A percentile compares a stretch with the other conserved stretches of the same genome.
These are phyloP conservation scores for Diaporthe sp. DNA, from an alignment of 2,329 filamentous ascomycete genomes.

Conservation along the genomic window DNA sequence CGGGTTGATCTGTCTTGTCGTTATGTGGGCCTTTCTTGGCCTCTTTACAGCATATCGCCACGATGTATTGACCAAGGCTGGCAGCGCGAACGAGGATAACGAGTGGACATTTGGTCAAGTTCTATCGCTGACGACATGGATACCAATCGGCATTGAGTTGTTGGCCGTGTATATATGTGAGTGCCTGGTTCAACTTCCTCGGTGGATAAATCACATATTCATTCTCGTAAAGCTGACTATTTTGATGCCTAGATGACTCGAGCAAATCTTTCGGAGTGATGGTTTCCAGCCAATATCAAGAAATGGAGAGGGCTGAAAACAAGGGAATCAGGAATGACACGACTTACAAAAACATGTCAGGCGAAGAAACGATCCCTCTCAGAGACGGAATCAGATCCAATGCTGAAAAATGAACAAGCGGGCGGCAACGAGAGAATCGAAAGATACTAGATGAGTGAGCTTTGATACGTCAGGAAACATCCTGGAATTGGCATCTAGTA, in stretches of 20 bases:
- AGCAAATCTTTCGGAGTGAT: not conserved
- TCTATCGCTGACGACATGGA: not conserved
- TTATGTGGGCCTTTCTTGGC: not conserved
- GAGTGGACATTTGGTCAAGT: not conserved
- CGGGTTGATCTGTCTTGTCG: not conserved
- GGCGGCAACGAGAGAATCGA: not conserved
- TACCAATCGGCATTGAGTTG: not conserved
- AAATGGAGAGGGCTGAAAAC: not conserved
- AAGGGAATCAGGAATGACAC: not conserved
- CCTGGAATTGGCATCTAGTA: not conserved
- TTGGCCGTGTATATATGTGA: conserved; percentile 7
- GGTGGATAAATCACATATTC: not conserved
- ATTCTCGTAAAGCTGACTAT: not conserved
- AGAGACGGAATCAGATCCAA: not conserved
- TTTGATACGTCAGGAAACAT: not conserved
- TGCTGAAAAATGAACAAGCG: not conserved
- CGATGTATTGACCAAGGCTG: not conserved
- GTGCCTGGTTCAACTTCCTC: not conserved
- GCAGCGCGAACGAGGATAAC: not conserved
- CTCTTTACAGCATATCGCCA: not conserved
- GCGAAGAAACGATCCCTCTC: not conserved
- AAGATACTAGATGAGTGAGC: not conserved
- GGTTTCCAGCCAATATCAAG: not conserved
- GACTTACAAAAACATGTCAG: not conserved
- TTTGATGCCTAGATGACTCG: not conserved